Percentiles rank a stretch among this genome's conserved stretches.
Conservation (phyloP, 2,329 filamentous ascomycete species). For the Cylindrodendrum hubeiense region DNA sequence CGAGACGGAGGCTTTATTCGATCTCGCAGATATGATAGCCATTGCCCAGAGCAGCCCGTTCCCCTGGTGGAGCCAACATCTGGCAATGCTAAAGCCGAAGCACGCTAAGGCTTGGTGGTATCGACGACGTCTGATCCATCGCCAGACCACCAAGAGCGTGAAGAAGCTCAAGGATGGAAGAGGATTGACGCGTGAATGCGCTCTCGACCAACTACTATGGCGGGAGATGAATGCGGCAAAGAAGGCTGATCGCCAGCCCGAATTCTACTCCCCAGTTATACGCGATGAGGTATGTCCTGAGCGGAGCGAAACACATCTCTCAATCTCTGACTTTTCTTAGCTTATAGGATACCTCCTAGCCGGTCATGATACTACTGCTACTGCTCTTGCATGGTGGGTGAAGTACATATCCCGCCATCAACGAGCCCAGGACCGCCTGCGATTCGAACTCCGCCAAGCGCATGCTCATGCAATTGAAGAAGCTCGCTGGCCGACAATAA, state of each 20-base stretch:
- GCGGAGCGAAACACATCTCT: not conserved
- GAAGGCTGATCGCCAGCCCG: conserved; percentile 45
- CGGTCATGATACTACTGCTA: conserved; percentile 47
- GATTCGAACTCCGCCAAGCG: conserved; percentile 38
- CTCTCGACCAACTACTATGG: conserved; percentile 50
- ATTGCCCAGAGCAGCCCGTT: conserved; percentile 41
- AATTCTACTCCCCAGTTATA: conserved; percentile 49
- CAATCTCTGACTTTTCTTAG: conserved; percentile 16
- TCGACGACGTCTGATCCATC: conserved; percentile 34
- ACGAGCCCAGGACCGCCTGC: conserved; percentile 41
- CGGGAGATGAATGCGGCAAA: conserved; percentile 48
- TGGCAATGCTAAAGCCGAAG: conserved; percentile 41
- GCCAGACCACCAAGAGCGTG: conserved; percentile 38
- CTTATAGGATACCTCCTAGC: conserved; percentile 46
- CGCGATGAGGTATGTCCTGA: conserved; percentile 48
- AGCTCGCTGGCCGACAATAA: conserved; percentile 43
- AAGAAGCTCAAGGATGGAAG: conserved; percentile 27
- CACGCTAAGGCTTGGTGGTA: conserved; percentile 43
- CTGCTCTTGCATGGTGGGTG: conserved; percentile 46
- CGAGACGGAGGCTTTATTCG: conserved; percentile 38
- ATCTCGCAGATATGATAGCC: conserved; percentile 43
- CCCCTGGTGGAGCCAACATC: conserved; percentile 32
- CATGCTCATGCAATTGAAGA: conserved; percentile 35
- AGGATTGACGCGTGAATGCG: conserved; percentile 32
- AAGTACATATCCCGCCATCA: conserved; percentile 44